Evolutionary conservation across 306 rosid species (phyloP).

Genomic region (Fragaria nilgerrensis): DNA sequence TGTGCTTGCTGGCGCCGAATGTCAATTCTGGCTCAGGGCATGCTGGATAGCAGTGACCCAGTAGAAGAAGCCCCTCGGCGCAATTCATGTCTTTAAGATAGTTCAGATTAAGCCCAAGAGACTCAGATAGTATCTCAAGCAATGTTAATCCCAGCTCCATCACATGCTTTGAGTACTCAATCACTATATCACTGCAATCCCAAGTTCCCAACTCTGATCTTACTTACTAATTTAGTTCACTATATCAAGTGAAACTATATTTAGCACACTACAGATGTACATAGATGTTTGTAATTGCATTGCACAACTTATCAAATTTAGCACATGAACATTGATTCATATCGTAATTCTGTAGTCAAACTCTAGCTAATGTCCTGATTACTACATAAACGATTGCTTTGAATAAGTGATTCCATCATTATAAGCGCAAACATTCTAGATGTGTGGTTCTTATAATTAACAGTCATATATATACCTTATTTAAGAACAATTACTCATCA

Average conservation of each 20-base stretch:
- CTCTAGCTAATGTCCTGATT: neutral
- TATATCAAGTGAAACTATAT: neutral
- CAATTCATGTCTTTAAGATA: constrained; percentile 1
- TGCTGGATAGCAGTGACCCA: constrained; percentile 16
- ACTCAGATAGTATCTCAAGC: neutral
- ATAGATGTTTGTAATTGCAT: neutral
- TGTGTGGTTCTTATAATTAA: neutral
- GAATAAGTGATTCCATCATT: neutral
- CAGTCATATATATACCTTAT: neutral
- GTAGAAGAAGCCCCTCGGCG: neutral
- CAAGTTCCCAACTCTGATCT: neutral
- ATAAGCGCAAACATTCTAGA: neutral
- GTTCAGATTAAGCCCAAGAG: neutral
- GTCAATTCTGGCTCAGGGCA: constrained; percentile 19
- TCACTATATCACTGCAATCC: constrained; percentile 8
- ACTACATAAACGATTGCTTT: neutral
- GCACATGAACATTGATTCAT: neutral
- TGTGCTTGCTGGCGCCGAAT: constrained; percentile 16
- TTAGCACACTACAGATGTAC: neutral
- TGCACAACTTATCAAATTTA: neutral
- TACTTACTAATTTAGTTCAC: neutral
- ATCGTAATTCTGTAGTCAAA: too few species aligned
- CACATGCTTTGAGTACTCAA: constrained; percentile 35
- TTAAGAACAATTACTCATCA: neutral
- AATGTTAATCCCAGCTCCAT: constrained; percentile 30